Evolutionary conservation across 768 basidiomycete genomes (phyloP).

Genomic region (Crucibulum laeve): DNA sequence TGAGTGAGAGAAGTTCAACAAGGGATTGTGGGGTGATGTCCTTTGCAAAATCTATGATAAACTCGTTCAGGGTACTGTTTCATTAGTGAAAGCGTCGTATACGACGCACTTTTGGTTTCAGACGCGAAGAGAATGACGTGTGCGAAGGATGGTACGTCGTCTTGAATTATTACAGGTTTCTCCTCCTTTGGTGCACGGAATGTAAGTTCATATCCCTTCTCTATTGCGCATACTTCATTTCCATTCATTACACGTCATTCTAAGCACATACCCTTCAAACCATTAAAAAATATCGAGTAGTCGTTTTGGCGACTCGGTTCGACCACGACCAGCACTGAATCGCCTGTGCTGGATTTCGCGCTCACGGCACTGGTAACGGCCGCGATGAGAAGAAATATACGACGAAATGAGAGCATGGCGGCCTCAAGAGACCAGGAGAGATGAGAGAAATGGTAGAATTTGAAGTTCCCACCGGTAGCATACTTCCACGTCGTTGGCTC

Average conservation of each 20-base stretch:
- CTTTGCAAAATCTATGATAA: conserved; percentile 50
- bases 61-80: conserved; percentile 2
- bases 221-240: conserved; percentile 28
- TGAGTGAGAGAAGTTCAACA: conserved; percentile 59
- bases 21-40: conserved; percentile 84
- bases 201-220: conserved; percentile 79
- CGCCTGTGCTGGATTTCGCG: conserved; percentile 77
- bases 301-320: conserved; percentile 68
- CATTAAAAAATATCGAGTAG: conserved; percentile 81
- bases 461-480: background rate
- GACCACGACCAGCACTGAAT: conserved; percentile 81
- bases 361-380: conserved; percentile 24
- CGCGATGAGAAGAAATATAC: conserved; percentile 27
- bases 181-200: conserved; percentile 82
- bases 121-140: conserved; percentile 88
- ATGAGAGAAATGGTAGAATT: background rate
- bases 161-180: conserved; percentile 58
- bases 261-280: conserved; percentile 55
- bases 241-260: background rate
- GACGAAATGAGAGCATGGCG: conserved; percentile 33
- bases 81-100: background rate
- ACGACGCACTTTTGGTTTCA: conserved; percentile 71
- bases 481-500: too few relatives aligned
- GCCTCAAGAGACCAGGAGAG: background rate
- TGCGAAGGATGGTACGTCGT: conserved; percentile 71